Evolutionary conservation across 371 early-diverging fungal species (phyloP).

Genomic region (Lichtheimia hyalospora): DNA sequence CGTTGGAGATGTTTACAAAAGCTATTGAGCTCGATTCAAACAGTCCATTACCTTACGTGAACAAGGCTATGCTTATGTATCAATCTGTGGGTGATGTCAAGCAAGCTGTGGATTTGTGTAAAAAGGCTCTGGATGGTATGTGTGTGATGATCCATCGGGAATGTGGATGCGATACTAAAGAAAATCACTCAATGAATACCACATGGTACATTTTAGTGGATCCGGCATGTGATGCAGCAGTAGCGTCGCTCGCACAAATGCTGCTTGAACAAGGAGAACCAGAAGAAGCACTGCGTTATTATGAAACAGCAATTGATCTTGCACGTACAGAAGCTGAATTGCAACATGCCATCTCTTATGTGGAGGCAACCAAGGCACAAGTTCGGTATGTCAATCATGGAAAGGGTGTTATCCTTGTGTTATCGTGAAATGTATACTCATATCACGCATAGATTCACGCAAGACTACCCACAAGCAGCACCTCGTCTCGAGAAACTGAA

Average conservation of each 20-base stretch:
- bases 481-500: background rate
- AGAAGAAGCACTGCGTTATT: conserved; percentile 80
- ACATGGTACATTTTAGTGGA: conserved; percentile 77
- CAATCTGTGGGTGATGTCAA: conserved; percentile 78
- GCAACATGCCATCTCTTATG: conserved; percentile 80
- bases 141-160: background rate
- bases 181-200: too few relatives aligned
- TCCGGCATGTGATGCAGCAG: conserved; percentile 93
- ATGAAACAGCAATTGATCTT: conserved; percentile 82
- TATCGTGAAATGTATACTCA: background rate
- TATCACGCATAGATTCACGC: conserved; percentile 24
- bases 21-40: conserved; percentile 69
- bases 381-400: conserved; percentile 10
- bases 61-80: conserved; percentile 89
- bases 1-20: conserved; percentile 75
- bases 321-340: conserved; percentile 91
- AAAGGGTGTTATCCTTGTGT: too few relatives aligned
- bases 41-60: conserved; percentile 92
- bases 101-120: conserved; percentile 74
- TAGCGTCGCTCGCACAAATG: conserved; percentile 91
- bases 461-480: conserved; percentile 49
- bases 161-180: too few relatives aligned
- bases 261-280: conserved; percentile 83
- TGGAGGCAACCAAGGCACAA: conserved; percentile 60
- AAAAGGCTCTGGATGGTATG: conserved; percentile 76